Evolutionary conservation across 352 stramenopile genomes (phyloP), one percentile per base, ranked within the genome.

Genomic region (Phytophthora hibernalis): DNA sequence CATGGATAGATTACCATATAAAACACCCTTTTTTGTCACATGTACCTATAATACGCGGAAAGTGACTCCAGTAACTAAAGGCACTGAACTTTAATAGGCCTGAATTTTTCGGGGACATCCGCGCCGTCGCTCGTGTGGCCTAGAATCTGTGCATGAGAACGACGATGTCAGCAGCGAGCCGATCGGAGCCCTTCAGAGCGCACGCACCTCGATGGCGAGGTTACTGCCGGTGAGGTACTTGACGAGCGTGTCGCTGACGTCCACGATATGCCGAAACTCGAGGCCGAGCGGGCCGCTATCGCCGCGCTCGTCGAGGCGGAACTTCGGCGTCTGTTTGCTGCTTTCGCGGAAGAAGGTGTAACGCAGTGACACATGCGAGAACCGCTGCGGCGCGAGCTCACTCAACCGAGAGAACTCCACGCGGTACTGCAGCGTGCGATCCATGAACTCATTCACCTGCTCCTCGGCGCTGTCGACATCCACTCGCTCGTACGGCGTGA

Each of bases 391-490:
- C 8, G 16, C 35, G n/a, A 90, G 59, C 0, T 59, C 61, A 1
- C 28, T 49, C 38, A 83, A 54, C 7, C 24, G 38, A 8, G 52
- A 49, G 9, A 90, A 55, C 16, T 66, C 54, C 15, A 90, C 54
- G 12, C 65, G 70, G 30, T 82, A 90, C 59, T 85, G 76, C 21
- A 90, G 59, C 7, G 68, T 65, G 59, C 72, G 74, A 42, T 88
- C 81, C 69, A 89, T 79, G 31, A 67, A 82, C 42, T 87, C 79
- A 42, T 72, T 64, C 37, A 87, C 55, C 49, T 87, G 79, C 54
- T 90, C 70, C 53, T 90, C 79, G 2, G 43, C 40, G 42, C 38
- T 71, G 60, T 90, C 79, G 33, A 78, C 33, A 18, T 79, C 50
- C 1, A 45, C 52, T 9, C 40, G 66, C 48, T 58, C 43, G 42